These are phyloP conservation scores for Pseudocercospora musae DNA, from an alignment of 2,329 filamentous ascomycete genomes.

Conservation along the genomic window DNA sequence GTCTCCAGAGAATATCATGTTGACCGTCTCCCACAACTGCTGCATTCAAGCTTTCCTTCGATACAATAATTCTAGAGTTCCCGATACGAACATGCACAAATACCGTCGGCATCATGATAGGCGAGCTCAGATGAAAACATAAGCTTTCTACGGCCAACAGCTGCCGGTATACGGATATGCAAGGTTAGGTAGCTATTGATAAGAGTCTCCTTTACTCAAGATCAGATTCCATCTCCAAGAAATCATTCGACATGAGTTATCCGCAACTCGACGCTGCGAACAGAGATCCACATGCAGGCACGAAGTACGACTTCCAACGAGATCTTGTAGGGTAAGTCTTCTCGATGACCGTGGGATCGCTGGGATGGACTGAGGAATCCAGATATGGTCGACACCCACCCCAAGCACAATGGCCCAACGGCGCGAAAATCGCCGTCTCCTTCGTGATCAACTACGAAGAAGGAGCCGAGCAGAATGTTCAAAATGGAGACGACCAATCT, in stretches of 20 bases:
- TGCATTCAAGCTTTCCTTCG: neutral
- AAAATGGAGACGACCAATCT: slow-evolving; percentile 39
- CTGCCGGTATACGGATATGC: neutral
- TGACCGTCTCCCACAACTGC: neutral
- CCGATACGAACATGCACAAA: neutral
- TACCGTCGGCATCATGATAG: neutral
- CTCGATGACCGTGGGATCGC: rapidly evolving
- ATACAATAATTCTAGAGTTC: neutral
- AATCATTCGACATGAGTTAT: neutral
- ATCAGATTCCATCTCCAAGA: neutral
- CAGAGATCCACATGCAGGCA: slow-evolving; percentile 14
- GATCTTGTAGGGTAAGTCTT: slow-evolving; percentile 11
- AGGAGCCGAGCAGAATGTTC: slow-evolving; percentile 37
- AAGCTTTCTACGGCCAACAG: slow-evolving; percentile 4
- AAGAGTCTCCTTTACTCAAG: neutral
- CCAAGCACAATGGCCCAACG: slow-evolving; percentile 39
- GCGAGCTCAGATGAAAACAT: neutral
- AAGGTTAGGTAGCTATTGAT: neutral
- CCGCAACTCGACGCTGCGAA: slow-evolving; percentile 14
- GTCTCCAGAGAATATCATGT: too few species aligned
- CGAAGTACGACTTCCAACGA: slow-evolving; percentile 27
- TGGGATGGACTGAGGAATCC: neutral
- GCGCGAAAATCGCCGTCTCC: slow-evolving; percentile 44
- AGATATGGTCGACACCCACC: slow-evolving; percentile 23
- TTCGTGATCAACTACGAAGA: slow-evolving; percentile 48